Evolutionary conservation across 2,329 filamentous ascomycete species (phyloP).

Genomic region (Metarhizium brunneum): DNA sequence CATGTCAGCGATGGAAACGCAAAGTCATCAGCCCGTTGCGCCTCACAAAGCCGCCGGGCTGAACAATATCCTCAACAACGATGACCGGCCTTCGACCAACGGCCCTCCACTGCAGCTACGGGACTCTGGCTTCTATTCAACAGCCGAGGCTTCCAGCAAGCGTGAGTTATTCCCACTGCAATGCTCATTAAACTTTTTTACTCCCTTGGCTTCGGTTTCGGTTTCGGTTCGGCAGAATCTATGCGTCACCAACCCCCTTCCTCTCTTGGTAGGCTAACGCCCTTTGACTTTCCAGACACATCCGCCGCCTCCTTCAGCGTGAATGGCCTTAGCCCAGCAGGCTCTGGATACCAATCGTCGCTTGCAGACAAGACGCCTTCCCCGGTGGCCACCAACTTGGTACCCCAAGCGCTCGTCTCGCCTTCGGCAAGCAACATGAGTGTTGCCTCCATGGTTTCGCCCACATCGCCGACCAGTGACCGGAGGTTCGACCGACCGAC

Average conservation of each 20-base stretch:
- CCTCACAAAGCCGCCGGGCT: conserved; percentile 26
- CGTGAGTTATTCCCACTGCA: conserved; percentile 20
- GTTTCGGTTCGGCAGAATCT: neutral
- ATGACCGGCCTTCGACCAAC: conserved; percentile 19
- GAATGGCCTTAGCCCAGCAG: conserved; percentile 30
- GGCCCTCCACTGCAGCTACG: conserved; percentile 24
- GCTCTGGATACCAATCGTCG: conserved; percentile 39
- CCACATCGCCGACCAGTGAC: conserved; percentile 37
- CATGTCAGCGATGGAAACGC: conserved; percentile 10
- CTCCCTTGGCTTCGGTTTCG: neutral
- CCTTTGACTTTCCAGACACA: conserved; percentile 19
- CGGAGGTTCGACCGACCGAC: conserved; percentile 34
- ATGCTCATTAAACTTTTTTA: conserved; percentile 2
- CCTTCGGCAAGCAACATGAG: conserved; percentile 53
- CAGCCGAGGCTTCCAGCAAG: conserved; percentile 32
- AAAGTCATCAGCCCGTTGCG: conserved; percentile 8
- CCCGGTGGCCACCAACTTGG: conserved; percentile 41
- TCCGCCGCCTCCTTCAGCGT: conserved; percentile 29
- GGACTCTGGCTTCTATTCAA: conserved; percentile 36
- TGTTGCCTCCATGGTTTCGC: conserved; percentile 56
- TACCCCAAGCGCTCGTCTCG: conserved; percentile 45
- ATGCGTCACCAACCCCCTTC: neutral
- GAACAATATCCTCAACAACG: conserved; percentile 29
- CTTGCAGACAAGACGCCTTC: conserved; percentile 54
- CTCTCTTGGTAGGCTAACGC: conserved; percentile 1